Conservation (phyloP, 768 basidiomycete species). For the Rhodotorula sphaerocarpa region DNA sequence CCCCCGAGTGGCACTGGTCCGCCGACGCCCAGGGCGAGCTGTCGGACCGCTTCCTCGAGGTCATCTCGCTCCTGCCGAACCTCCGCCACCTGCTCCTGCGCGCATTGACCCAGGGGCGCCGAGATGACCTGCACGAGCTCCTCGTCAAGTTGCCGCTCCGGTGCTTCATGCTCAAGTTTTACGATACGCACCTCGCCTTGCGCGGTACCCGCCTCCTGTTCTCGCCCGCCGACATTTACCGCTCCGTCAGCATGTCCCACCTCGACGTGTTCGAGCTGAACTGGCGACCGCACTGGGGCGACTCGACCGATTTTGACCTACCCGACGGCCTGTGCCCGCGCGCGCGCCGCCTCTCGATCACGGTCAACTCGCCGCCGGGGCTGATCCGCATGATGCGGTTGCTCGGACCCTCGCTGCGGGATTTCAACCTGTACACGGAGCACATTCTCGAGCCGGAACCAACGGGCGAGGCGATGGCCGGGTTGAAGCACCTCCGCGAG, state of each 20-base stretch:
- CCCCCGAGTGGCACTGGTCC: neutral
- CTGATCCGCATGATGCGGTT: neutral
- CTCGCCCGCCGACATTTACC: neutral
- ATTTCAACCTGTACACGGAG: conserved; percentile 4
- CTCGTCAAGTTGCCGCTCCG: neutral
- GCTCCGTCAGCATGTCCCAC: neutral
- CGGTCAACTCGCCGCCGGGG: neutral
- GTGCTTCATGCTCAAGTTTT: neutral
- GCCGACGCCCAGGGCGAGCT: neutral
- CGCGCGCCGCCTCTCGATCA: neutral
- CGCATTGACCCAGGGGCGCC: neutral
- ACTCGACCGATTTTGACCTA: neutral
- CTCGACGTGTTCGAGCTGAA: neutral
- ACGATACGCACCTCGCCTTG: neutral
- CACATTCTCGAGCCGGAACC: neutral
- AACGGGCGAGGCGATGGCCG: neutral
- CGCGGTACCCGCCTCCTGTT: neutral
- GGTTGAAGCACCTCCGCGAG: neutral
- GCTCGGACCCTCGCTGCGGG: neutral
- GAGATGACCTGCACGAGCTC: neutral
- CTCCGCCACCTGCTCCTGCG: neutral
- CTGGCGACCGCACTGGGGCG: neutral
- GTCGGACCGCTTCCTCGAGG: neutral
- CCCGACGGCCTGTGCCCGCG: neutral
- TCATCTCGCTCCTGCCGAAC: neutral